Conservation (phyloP, 352 stramenopile genomes). For the Globisporangium emineosum region DNA sequence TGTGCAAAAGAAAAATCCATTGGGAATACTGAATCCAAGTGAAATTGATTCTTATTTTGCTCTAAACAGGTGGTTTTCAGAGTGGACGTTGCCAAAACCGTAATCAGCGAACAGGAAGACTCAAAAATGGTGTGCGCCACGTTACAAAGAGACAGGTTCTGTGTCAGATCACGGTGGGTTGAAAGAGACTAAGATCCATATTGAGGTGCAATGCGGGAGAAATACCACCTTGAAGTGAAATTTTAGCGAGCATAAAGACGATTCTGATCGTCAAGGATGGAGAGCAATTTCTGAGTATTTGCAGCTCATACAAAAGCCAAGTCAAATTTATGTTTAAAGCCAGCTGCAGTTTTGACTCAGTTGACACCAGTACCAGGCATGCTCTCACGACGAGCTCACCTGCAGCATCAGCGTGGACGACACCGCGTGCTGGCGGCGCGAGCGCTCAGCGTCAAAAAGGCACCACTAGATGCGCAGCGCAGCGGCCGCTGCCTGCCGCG, state of each 20-base stretch:
- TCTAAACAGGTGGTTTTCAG: too few relatives aligned
- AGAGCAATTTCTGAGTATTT: not conserved
- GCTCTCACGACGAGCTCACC: not conserved
- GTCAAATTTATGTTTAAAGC: too few relatives aligned
- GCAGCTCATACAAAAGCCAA: too few relatives aligned
- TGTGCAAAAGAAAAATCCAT: too few relatives aligned
- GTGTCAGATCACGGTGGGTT: not conserved
- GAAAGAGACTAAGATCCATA: not conserved
- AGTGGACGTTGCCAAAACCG: too few relatives aligned
- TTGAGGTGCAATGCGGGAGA: not conserved
- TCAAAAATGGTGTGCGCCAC: not conserved
- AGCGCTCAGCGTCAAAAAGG: not conserved
- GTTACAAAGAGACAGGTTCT: not conserved
- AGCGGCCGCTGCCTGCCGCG: slow-evolving; percentile 26
- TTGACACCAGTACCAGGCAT: too few relatives aligned
- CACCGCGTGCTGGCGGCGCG: not conserved
- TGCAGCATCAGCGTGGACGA: not conserved
- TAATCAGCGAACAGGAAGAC: not conserved
- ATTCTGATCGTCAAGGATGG: not conserved
- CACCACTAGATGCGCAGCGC: not conserved
- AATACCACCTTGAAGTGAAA: not conserved
- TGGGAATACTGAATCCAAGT: too few relatives aligned
- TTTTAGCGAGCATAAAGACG: not conserved
- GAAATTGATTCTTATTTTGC: too few relatives aligned
- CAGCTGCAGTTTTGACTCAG: too few relatives aligned